Evolutionary conservation across 106 monocot genomes (phyloP), one percentile per base, ranked within the genome.

Genomic region (Dendrobium chrysotoxum): DNA sequence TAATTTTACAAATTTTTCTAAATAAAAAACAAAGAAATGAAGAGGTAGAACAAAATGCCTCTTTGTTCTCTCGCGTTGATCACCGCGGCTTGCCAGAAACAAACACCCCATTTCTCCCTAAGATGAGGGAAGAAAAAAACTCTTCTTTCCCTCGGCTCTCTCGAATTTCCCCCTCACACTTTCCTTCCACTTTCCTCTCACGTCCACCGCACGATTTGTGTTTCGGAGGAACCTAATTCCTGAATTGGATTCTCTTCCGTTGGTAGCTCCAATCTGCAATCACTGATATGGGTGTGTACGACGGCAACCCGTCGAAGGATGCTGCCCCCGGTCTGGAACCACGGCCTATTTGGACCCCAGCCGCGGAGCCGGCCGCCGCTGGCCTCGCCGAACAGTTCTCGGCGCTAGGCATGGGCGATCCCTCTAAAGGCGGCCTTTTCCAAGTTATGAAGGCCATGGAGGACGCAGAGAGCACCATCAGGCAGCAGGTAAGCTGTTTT

Each of bases 371-470:
- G 18, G 68, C 45, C 53, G 40, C 20, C 8, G 28, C 13, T 7
- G 82, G 72, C 67, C 64, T 92, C 57, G 47, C 76, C 13, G 89
- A 86, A 8, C 78, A 77, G 75, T 80, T 92, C 45, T 79, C 84
- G 28, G 79, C 77, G 13, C 26, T 90, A 53, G 85, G 75, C 15
- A 28, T 87, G 72, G 21, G 78, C 18, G 95, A 84, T 42, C 76
- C 80, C 25, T 21, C 78, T 28, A 84, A 85, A 28, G 86, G 83
- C 28, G 81, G 85, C 83, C 76, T 95, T 23, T 55, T 82, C 64
- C 91, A 93, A 81, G 89, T 93, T 25, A 85, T 93, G 78, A 83
- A 76, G 81, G 95, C 95, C 17, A 89, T 95, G 45, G 93, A 95
- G 82, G 91, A 85, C 68, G 95, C 95, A 7, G 93, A 93, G 81